Evolutionary conservation across 2,329 filamentous ascomycete genomes (phyloP), one percentile per base, ranked within the genome.

Genomic region (Fusarium poae): DNA sequence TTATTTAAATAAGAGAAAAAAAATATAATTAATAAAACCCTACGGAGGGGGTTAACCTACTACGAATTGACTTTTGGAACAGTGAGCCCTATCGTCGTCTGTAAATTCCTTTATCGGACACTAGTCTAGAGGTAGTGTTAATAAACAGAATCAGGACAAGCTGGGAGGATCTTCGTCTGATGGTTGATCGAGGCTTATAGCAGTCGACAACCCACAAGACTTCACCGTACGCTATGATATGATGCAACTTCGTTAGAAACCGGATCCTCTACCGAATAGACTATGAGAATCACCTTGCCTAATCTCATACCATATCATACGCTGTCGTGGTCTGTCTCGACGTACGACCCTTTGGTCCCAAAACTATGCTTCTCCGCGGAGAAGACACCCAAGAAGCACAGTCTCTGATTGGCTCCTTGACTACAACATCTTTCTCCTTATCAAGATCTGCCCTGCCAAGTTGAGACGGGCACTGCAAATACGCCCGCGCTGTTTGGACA

Each of bases 321-420:
- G 52, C 39, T 51, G n/a, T 35, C 53, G 43, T 70, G 54, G 62
- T 53, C 50, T 72, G 69, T 60, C 53, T 48, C 53, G 69, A 72
- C 69, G 62, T 71, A 73, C 71, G 68, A 46, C 51, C 37, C 32
- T 58, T 51, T 54, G 35, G 6, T 3, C 43, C 43, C 18, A 42
- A 45, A 45, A 65, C 53, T 34, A 30, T 46, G 62, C 57, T 71
- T 74, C 70, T 74, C 72, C 72, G 72, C 72, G 72, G 70, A 71
- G 53, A 59, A 32, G 20, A 25, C 13, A 37, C 35, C 16, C 6
- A 30, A 27, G 43, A 43, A 62, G 6, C 25, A 44, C 54, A 53
- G 13, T 21, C 35, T 29, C 37, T 73, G 68, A 73, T 73, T 73
- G 71, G 71, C 27, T 25, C 48, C 32, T 40, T 32, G 25, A 23